A percentile compares a stretch with the other conserved stretches of the same genome.
phyloP scores from a whole-genome alignment of 352 stramenopile species.

The Pythium rishiriense region DNA sequence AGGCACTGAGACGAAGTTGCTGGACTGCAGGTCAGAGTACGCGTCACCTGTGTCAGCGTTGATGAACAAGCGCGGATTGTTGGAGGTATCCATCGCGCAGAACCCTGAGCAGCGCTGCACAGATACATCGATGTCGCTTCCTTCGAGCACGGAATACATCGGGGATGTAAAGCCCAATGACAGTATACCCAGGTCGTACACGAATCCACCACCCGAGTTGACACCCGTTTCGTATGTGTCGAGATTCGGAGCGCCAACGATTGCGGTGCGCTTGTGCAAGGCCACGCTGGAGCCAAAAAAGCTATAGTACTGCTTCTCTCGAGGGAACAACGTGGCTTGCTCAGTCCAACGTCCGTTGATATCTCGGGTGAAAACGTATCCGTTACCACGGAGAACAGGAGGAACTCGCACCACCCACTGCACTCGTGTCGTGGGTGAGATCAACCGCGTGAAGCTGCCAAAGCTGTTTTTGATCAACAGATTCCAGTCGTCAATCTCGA shows the following conservation, averaged over 20 bases:
- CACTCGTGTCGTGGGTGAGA: slow-evolving; percentile 25
- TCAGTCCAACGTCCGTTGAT: slow-evolving; percentile 76
- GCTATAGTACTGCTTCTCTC: slow-evolving; percentile 88
- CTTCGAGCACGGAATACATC: slow-evolving; percentile 88
- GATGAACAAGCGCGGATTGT: slow-evolving; percentile 51
- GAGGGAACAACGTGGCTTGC: slow-evolving; percentile 91
- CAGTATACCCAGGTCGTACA: slow-evolving; percentile 92
- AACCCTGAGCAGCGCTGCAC: slow-evolving; percentile 62
- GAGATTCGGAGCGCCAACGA: slow-evolving; percentile 92
- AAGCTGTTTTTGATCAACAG: slow-evolving; percentile 21
- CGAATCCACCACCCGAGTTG: slow-evolving; percentile 92
- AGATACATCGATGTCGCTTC: slow-evolving; percentile 68
- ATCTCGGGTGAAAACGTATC: slow-evolving; percentile 67
- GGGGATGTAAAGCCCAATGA: slow-evolving; percentile 72
- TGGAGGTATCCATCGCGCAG: slow-evolving; percentile 62
- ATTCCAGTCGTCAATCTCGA: slow-evolving; percentile 49
- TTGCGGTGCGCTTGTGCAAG: slow-evolving; percentile 77
- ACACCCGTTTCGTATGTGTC: slow-evolving; percentile 88
- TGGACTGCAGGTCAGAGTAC: slow-evolving; percentile 51
- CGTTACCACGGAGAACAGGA: slow-evolving; percentile 61
- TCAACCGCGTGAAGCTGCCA: not conserved
- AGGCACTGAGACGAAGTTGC: slow-evolving; percentile 49
- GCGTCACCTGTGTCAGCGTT: slow-evolving; percentile 78
- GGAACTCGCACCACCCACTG: slow-evolving; percentile 51
- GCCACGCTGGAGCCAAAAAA: slow-evolving; percentile 87